phyloP scores from a whole-genome alignment of 352 stramenopile species.

The Phytophthora palmivora region DNA sequence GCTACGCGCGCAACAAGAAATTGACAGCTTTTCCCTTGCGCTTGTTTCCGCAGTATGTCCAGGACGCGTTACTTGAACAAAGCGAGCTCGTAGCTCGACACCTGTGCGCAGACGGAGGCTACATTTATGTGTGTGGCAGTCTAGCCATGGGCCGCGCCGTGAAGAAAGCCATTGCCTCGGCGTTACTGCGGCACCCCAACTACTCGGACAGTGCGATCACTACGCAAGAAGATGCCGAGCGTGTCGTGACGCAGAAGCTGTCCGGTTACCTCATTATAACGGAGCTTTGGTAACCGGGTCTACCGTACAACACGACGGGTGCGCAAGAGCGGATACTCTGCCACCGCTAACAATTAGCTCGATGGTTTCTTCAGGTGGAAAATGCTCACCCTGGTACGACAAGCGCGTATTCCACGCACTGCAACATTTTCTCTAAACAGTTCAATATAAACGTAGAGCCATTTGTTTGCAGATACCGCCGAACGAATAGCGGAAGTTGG shows the following conservation, averaged over 20 bases:
- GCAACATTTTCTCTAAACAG: too few relatives aligned
- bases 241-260: slow-evolving; percentile 54
- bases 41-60: slow-evolving; percentile 64
- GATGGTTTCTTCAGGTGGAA: too few relatives aligned
- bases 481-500: too few relatives aligned
- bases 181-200: slow-evolving; percentile 53
- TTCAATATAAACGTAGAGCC: too few relatives aligned
- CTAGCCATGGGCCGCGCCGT: slow-evolving; percentile 78
- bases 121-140: slow-evolving; percentile 84
- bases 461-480: too few relatives aligned
- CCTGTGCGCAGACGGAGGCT: slow-evolving; percentile 59
- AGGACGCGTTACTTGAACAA: slow-evolving; percentile 67
- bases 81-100: slow-evolving; percentile 63
- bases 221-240: slow-evolving; percentile 51
- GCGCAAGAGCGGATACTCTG: too few relatives aligned
- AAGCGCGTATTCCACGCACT: too few relatives aligned
- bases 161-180: slow-evolving; percentile 65
- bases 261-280: slow-evolving; percentile 58
- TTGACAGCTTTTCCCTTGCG: slow-evolving; percentile 6
- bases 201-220: slow-evolving; percentile 31
- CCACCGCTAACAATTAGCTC: too few relatives aligned
- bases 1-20: neutral
- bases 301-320: too few relatives aligned
- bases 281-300: slow-evolving; percentile 80
- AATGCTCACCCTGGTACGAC: too few relatives aligned